Evolutionary conservation across 2,329 filamentous ascomycete genomes (phyloP), one percentile per base, ranked within the genome.

Genomic region (Monilinia vaccinii-corymbosi): DNA sequence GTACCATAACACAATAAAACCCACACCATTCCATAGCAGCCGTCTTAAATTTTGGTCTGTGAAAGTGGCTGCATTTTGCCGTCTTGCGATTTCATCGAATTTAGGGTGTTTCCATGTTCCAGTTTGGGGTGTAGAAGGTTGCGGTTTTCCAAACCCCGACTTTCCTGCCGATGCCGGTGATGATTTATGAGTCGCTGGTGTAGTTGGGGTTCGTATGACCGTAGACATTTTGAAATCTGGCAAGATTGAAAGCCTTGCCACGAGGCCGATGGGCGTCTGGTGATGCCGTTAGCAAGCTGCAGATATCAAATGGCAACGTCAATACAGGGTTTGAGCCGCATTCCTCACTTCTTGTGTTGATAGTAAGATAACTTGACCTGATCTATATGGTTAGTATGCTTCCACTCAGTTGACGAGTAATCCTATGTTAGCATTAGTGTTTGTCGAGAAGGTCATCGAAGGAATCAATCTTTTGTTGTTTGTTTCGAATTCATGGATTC

Each of bases 51-150:
- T 93, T 71, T 82, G 83, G 67, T 92, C 85, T 60, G 86, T 84
- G 72, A 97, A 96, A 51, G 81, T 88, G 16, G 85, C 84, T 23
- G 86, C 86, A 72, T 89, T 86, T 71, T 91, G 89, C 56, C 94
- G 85, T 64, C 82, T 82, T 18, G 88, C 85, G 71, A 99, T 95
- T 75, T 97, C 93, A 69, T 91, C 82, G 65, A 97, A 81, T 64
- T 87, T 85, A 38, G 94, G 94, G 73, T 99, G 94, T 70, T 86
- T 84, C 93, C 94, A 99, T 71, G 86, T 90, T 59, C 93, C 92
- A 8, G 89, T 69, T 10, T 57, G 52, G 18, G 59, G 59, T 18
- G 59, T 60, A 16, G 50, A 53, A 18, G 42, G 58, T 13, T 53
- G 58, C 32, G 32, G 32, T 42, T 40, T 28, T 18, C 42, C 42